Base-by-base conservation (phyloP, 2,329 filamentous ascomycete species). In the Cytospora piceae region DNA sequence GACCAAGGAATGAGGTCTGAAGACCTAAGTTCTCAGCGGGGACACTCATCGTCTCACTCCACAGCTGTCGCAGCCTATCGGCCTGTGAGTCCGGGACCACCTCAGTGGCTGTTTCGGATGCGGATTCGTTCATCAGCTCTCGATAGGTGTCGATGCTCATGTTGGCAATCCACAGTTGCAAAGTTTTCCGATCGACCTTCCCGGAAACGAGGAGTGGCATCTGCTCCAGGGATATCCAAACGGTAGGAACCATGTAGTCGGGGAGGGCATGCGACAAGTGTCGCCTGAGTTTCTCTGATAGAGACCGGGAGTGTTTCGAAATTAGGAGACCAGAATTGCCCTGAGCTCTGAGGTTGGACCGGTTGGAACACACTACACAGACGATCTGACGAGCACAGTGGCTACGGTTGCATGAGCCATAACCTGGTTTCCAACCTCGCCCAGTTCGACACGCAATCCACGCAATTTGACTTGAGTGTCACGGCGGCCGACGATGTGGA, bases 381-480 rank as follows among this genome's bases (percentile, higher is more conserved):
- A 31, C 24, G 52, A 55, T 55, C 42, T 51, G 58, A 12, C 29
- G 6, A 22, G 42, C 7, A 31, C 24, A 9, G 52, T 20, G 15
- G 24, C 17, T 11, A 55, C 52, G 24, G 24, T 20, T 9, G 27
- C 52, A 31, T 24, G 15, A 15, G 52, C 14, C 12, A 55, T 31
- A 15, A 55, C 20, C 27, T 60, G 42, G 58, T 60, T 51, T 42
- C 52, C 58, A 11, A 60, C 34, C 27, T 60, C 58, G 9, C 58
- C 58, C 2, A 60, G 58, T 31, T 60, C 58, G 11, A 60, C 31
- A 24, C 58, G 58, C 12, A 51, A n/a, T 24, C 58, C 58, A 15
- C 58, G 58, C 24, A 60, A n/a, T 11, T 60, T 60, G 15, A 60
- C n/a, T n/a, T 60, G 58, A 14, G 58, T 60, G n/a, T 60, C 37